Conservation (phyloP, 148 eudicot genomes). For the Selenicereus undatus region DNA sequence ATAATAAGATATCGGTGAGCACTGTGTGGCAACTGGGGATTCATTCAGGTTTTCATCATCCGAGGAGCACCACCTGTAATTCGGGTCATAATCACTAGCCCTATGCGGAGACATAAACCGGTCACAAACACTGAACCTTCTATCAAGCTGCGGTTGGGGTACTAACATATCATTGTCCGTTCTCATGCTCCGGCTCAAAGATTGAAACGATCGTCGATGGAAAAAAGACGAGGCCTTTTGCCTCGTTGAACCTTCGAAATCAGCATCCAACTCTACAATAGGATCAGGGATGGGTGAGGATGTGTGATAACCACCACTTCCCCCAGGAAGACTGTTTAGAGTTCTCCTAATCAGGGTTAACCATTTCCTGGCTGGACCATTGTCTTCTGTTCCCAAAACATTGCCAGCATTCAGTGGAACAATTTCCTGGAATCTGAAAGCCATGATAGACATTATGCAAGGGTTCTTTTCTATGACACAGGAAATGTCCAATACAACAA, state of each 20-base stretch:
- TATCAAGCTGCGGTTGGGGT: slow-evolving; percentile 54
- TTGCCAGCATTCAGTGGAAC: slow-evolving; percentile 98
- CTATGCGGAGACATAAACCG: slow-evolving; percentile 48
- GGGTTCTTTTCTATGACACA: background rate
- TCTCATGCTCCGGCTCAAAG: slow-evolving; percentile 69
- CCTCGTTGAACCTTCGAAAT: slow-evolving; percentile 62
- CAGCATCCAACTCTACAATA: slow-evolving; percentile 66
- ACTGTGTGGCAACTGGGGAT: slow-evolving; percentile 45
- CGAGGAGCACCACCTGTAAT: slow-evolving; percentile 56
- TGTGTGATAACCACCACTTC: slow-evolving; percentile 43
- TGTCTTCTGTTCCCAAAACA: slow-evolving; percentile 96
- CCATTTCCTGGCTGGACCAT: slow-evolving; percentile 92
- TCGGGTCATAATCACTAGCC: slow-evolving; percentile 62
- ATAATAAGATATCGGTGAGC: slow-evolving; percentile 44
- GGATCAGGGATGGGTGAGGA: slow-evolving; percentile 81
- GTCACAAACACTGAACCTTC: slow-evolving; percentile 86
- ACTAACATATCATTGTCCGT: slow-evolving; percentile 41
- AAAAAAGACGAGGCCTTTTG: slow-evolving; percentile 52
- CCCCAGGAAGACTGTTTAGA: slow-evolving; percentile 68
- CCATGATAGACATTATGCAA: background rate
- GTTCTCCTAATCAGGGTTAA: slow-evolving; percentile 66
- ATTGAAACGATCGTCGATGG: slow-evolving; percentile 76
- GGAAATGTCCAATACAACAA: background rate
- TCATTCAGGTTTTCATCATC: slow-evolving; percentile 70
- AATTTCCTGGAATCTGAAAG: slow-evolving; percentile 87